Conservation (phyloP, 1,139 yeast species). For the Fermentozyma sake region DNA sequence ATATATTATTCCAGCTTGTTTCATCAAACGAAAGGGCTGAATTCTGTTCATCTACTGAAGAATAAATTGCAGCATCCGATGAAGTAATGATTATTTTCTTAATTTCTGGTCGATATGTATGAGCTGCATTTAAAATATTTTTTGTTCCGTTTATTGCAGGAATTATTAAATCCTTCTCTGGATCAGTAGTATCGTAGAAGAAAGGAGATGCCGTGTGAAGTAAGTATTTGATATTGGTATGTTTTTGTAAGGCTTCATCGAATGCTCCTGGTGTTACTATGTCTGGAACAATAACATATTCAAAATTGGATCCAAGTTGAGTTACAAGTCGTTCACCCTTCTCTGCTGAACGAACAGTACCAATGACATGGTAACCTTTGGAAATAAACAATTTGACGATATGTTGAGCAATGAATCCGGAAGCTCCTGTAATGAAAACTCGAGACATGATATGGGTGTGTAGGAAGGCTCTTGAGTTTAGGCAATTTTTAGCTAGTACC, state of each 20-base stretch:
- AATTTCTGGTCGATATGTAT: conserved; percentile 21
- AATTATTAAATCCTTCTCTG: conserved; percentile 33
- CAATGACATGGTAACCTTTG: conserved; percentile 28
- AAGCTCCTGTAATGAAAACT: conserved; percentile 40
- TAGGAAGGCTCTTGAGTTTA: too few species aligned
- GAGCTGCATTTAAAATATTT: conserved; percentile 27
- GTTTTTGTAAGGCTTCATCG: conserved; percentile 25
- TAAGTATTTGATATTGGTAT: conserved; percentile 10
- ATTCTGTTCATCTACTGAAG: conserved; percentile 34
- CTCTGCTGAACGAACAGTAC: conserved; percentile 29
- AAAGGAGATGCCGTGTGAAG: conserved; percentile 22
- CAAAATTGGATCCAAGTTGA: conserved; percentile 11
- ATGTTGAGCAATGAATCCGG: conserved; percentile 38
- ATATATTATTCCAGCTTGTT: conserved; percentile 34
- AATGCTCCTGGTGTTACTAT: conserved; percentile 30
- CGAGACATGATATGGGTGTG: too few species aligned
- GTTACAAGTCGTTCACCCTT: conserved; percentile 24
- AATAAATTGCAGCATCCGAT: conserved; percentile 41
- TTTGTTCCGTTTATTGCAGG: conserved; percentile 41
- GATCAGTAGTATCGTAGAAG: conserved; percentile 27
- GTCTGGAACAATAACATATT: conserved; percentile 33
- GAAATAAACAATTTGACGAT: conserved; percentile 21
- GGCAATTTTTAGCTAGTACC: too few species aligned
- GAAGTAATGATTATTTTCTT: conserved; percentile 38
- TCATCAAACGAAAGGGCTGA: conserved; percentile 29